Evolutionary conservation across 2,329 filamentous ascomycete species (phyloP).

Genomic region (Aspergillus hortae): DNA sequence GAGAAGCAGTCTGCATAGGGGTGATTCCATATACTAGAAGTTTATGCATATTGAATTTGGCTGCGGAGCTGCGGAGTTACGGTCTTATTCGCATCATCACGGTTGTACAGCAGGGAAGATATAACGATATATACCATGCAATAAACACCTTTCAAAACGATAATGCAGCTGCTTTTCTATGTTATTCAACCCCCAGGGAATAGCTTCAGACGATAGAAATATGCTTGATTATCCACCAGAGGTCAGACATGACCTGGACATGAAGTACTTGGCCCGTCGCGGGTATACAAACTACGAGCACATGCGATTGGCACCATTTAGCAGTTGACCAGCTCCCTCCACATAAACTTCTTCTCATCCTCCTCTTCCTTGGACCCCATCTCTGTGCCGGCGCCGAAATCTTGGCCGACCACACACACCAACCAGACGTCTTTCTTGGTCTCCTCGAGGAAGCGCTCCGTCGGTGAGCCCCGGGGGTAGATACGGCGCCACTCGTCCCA

Average conservation of each 20-base stretch:
- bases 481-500: conserved; percentile 92
- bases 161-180: too few relatives aligned
- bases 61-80: not conserved
- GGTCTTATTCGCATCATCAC: not conserved
- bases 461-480: conserved; percentile 71
- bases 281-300: not conserved
- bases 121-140: too few relatives aligned
- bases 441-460: conserved; percentile 65
- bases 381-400: conserved; percentile 41
- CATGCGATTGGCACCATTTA: not conserved
- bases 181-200: too few relatives aligned
- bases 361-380: conserved; percentile 36
- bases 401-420: conserved; percentile 64
- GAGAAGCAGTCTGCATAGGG: conserved; percentile 30
- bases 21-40: not conserved
- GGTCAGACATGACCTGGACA: too few relatives aligned
- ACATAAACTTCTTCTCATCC: conserved; percentile 38
- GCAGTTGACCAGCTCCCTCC: conserved; percentile 35
- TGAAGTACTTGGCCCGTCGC: too few relatives aligned
- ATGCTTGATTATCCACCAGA: too few relatives aligned
- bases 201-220: too few relatives aligned
- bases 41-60: conserved; percentile 1
- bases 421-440: conserved; percentile 74
- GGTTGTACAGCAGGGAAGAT: too few relatives aligned
- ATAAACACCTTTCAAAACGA: too few relatives aligned